Evolutionary conservation across 257 asterid species (phyloP).

Genomic region (Anisodus tanguticus): DNA sequence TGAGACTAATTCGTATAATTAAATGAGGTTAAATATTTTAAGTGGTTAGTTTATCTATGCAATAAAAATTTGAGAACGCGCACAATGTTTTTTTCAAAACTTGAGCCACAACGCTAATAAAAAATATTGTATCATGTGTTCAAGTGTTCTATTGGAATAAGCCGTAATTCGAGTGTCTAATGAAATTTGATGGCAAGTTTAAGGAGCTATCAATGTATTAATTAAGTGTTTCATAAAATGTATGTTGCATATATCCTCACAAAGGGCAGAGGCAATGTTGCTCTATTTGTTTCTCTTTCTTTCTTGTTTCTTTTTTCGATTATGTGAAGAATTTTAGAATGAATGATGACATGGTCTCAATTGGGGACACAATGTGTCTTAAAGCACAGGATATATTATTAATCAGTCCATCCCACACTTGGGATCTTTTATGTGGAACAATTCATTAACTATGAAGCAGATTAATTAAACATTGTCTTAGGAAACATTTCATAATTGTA

Average conservation of each 20-base stretch:
- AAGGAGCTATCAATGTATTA: no score
- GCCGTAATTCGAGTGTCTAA: no score
- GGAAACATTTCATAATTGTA: neutral
- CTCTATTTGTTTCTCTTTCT: conserved; percentile 35
- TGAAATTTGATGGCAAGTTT: no score
- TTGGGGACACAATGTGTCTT: conserved; percentile 40
- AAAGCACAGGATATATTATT: conserved; percentile 48
- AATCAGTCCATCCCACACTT: conserved; percentile 39
- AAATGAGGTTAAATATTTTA: no score
- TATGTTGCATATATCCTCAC: no score
- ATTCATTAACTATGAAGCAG: conserved; percentile 39
- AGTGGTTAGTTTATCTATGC: no score
- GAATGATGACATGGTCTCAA: conserved; percentile 54
- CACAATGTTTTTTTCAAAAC: no score
- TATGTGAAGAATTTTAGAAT: neutral
- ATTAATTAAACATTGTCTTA: conserved; percentile 35
- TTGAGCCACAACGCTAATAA: no score
- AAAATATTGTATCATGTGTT: no score
- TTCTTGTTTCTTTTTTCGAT: conserved; percentile 29
- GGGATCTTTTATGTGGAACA: conserved; percentile 37
- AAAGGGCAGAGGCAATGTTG: neutral
- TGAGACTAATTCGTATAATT: no score
- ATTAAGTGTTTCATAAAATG: neutral
- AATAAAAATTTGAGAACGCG: no score
- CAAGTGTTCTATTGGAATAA: no score